Evolutionary conservation across 192 early-diverging fungal genomes (phyloP), one percentile per base, ranked within the genome.

Genomic region (Cladochytrium replicatum): DNA sequence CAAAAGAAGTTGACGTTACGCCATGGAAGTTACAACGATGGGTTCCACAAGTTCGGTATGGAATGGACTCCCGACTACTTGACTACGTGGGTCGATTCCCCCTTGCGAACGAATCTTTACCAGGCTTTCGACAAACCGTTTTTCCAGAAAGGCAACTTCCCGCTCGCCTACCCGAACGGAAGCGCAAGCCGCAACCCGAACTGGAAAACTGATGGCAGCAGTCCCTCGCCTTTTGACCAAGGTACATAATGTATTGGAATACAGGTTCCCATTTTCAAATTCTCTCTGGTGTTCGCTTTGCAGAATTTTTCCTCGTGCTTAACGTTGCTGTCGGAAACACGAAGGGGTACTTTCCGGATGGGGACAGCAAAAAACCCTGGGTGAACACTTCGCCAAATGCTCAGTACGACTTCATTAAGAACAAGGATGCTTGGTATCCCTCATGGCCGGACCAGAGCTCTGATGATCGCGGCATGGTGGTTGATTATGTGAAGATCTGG

Each of bases 251-350:
- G 34, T 25, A 71, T 27, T 17, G 34, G n/a, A n/a, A n/a, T n/a
- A n/a, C n/a, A n/a, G n/a, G n/a, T n/a, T n/a, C n/a, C n/a, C n/a
- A n/a, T n/a, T 37, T 37, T 37, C 34, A 13, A 13, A 13, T 13
- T 13, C 13, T 17, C 13, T 37, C 17, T 13, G 17, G 13, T 17
- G 17, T 13, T 37, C 34, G 34, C 34, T 37, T 67, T 69, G 60
- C 46, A 58, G 23, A 17, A 17, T 3, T 9, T 6, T 21, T 19
- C 7, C 29, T 67, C 61, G 69, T 76, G 15, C 54, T 77, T 53
- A 68, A 77, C 32, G 66, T 77, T 9, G 73, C 74, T 13, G 69
- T 77, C 0, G 73, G 66, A 23, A 71, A 71, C n/a, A 58, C 62
- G 3, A 57, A 72, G 25, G 68, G 66, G 6, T 77, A 68, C 29